Evolutionary conservation across 768 basidiomycete genomes (phyloP).

Genomic region (Pisolithus tinctorius): DNA sequence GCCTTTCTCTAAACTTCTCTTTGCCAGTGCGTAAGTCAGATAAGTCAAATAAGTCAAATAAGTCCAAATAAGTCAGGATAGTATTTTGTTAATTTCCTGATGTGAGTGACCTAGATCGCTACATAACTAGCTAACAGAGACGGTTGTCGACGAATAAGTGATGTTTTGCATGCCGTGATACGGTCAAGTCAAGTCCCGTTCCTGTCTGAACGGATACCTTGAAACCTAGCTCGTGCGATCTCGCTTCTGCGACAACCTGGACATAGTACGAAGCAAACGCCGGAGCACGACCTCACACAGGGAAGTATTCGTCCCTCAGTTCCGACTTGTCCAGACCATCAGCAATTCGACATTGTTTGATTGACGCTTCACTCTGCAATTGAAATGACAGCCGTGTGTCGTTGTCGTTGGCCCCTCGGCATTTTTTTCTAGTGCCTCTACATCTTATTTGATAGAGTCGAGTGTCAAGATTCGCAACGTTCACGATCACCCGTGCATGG

Average conservation of each 20-base stretch:
- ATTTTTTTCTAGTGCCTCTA: background rate
- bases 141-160: slow-evolving; percentile 26
- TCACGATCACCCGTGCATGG: too few relatives aligned
- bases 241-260: slow-evolving; percentile 20
- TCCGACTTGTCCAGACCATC: background rate
- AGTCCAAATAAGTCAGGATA: too few relatives aligned
- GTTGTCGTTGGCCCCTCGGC: background rate
- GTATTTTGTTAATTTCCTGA: too few relatives aligned
- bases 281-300: slow-evolving; percentile 1
- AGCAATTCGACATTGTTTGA: background rate
- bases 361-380: background rate
- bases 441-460: background rate
- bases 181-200: slow-evolving; percentile 21
- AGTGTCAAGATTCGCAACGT: background rate
- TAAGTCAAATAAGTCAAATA: too few relatives aligned
- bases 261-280: slow-evolving; percentile 20
- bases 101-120: slow-evolving; percentile 7
- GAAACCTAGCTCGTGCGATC: slow-evolving; percentile 19
- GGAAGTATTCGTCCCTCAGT: background rate
- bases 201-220: slow-evolving; percentile 28
- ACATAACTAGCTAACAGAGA: slow-evolving; percentile 11
- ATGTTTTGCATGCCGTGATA: background rate
- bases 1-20: too few relatives aligned
- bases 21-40: too few relatives aligned
- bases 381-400: background rate